These are phyloP conservation scores for Aureobasidium leucospermi DNA, from an alignment of 2,329 filamentous ascomycete species.

Conservation along the genomic window DNA sequence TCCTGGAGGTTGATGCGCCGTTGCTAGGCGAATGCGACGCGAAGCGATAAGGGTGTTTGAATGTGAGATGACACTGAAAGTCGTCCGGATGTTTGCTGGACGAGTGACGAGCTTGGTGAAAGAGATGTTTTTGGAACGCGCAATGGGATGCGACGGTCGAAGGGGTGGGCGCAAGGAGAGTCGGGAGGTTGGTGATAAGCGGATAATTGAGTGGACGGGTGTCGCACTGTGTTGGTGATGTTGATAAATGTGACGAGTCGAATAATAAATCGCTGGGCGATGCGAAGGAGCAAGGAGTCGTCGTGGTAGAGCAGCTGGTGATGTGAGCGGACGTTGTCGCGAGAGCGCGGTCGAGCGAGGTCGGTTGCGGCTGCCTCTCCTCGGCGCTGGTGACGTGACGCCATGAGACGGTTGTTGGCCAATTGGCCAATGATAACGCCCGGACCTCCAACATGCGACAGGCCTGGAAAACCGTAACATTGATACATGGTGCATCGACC, in stretches of 20 bases:
- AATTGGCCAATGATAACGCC: neutral
- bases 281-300: neutral
- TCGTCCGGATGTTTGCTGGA: neutral
- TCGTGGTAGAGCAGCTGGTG: neutral
- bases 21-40: neutral
- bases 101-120: neutral
- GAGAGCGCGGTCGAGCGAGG: neutral
- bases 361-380: neutral
- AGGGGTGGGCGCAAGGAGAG: neutral
- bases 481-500: neutral
- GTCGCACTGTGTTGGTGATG: neutral
- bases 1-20: neutral
- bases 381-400: slow-evolving; percentile 1
- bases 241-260: neutral
- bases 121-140: neutral
- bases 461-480: neutral
- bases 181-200: neutral
- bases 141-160: slow-evolving; percentile 2
- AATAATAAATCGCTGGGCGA: neutral
- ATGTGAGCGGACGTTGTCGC: slow-evolving; percentile 1
- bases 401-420: neutral
- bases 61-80: neutral
- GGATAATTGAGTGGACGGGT: neutral
- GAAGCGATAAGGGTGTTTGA: neutral
- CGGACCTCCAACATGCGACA: neutral